Conservation (phyloP, 345 rosid genomes). For the Anacardium occidentale region DNA sequence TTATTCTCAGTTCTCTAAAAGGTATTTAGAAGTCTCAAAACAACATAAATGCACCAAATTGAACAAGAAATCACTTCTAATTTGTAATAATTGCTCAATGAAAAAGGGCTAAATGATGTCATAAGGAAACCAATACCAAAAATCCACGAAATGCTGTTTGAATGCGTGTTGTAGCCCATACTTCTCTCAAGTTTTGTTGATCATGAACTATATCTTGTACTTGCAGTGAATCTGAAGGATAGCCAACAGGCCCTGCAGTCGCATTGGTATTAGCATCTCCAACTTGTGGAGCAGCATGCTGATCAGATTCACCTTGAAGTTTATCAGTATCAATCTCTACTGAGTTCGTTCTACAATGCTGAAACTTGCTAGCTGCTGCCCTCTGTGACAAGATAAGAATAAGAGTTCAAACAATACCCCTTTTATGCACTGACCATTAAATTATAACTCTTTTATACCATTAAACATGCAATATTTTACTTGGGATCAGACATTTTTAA, state of each 20-base stretch:
- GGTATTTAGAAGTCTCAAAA: background rate
- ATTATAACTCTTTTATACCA: background rate
- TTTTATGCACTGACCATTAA: too few species aligned
- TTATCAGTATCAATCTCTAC: slow-evolving; percentile 56
- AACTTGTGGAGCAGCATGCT: slow-evolving; percentile 21
- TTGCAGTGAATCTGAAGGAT: slow-evolving; percentile 51
- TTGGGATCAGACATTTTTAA: slow-evolving; percentile 3
- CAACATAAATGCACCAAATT: background rate
- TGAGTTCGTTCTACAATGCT: slow-evolving; percentile 57
- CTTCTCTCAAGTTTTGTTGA: slow-evolving; percentile 49
- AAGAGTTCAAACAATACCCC: slow-evolving; percentile 5
- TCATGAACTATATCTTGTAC: slow-evolving; percentile 36
- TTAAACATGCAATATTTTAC: background rate
- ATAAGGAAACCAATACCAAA: slow-evolving; percentile 50
- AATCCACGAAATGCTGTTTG: slow-evolving; percentile 96
- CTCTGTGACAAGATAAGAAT: slow-evolving; percentile 38
- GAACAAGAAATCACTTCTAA: background rate
- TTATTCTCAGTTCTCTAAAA: background rate
- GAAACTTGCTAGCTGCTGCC: slow-evolving; percentile 49
- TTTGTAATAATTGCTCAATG: background rate
- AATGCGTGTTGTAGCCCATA: slow-evolving; percentile 75
- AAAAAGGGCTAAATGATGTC: slow-evolving; percentile 1
- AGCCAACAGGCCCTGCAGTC: slow-evolving; percentile 44
- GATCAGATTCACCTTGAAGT: slow-evolving; percentile 52
- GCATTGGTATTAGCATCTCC: slow-evolving; percentile 39